phyloP scores from a whole-genome alignment of 352 stramenopile species.

The Aphanomyces astaci region DNA sequence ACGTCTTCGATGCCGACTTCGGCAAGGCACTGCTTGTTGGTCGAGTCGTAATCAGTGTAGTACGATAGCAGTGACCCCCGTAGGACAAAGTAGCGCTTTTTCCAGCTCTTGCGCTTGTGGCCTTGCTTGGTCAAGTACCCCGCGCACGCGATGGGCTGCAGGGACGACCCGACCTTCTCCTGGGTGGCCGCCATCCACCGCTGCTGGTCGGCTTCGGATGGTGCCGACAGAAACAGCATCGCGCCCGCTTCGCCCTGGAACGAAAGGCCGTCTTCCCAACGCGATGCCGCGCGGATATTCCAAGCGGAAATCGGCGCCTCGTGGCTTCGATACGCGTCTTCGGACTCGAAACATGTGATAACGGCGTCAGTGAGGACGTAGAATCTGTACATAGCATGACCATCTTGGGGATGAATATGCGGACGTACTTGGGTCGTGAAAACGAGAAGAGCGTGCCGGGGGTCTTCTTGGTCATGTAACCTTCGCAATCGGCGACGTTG shows the following conservation, averaged over 20 bases:
- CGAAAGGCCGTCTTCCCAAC: slow-evolving; percentile 21
- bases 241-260: slow-evolving; percentile 15
- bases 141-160: slow-evolving; percentile 26
- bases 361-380: slow-evolving; percentile 15
- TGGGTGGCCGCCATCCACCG: not conserved
- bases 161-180: slow-evolving; percentile 7
- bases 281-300: slow-evolving; percentile 9
- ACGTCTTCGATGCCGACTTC: slow-evolving; percentile 23
- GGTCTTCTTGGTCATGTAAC: slow-evolving; percentile 22
- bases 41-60: slow-evolving; percentile 17
- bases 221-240: slow-evolving; percentile 20
- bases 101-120: slow-evolving; percentile 65
- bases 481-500: slow-evolving; percentile 15
- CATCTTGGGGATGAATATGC: not conserved
- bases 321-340: slow-evolving; percentile 12
- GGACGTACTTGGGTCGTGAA: slow-evolving; percentile 18
- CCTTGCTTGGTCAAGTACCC: slow-evolving; percentile 65
- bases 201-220: not conserved
- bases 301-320: not conserved
- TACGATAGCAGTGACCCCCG: slow-evolving; percentile 28
- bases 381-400: not conserved
- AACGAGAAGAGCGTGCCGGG: slow-evolving; percentile 13
- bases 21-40: slow-evolving; percentile 19
- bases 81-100: slow-evolving; percentile 73
- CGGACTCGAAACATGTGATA: slow-evolving; percentile 19